A percentile compares a stretch with the other conserved stretches of the same genome.
These are phyloP conservation scores for Pinus taeda DNA, from an alignment of 75 land plant genomes.

Conservation along the genomic window DNA sequence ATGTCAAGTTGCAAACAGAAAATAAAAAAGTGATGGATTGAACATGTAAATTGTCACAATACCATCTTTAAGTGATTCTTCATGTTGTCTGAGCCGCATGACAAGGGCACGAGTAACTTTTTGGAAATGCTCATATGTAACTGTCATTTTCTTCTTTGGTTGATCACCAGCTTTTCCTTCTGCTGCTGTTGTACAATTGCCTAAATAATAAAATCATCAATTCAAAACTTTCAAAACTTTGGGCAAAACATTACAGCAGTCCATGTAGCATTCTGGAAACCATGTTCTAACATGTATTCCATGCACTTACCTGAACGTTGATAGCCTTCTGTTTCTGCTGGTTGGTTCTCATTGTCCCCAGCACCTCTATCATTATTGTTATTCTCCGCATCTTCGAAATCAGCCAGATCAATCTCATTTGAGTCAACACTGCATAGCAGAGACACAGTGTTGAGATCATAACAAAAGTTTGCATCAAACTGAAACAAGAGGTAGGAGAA, in stretches of 20 bases:
- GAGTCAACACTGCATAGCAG: conserved; percentile 85
- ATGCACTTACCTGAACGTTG: conserved; percentile 1
- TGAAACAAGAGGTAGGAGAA: neutral
- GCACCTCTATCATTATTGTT: conserved; percentile 23
- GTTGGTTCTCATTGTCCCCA: conserved; percentile 22
- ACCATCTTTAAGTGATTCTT: conserved; percentile 84
- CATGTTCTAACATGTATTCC: neutral
- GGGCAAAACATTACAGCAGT: neutral
- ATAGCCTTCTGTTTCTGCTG: conserved; percentile 4
- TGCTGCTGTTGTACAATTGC: neutral
- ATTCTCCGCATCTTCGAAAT: conserved; percentile 54
- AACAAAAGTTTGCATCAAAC: neutral
- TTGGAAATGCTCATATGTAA: conserved; percentile 90
- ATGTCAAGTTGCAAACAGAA: too few species aligned
- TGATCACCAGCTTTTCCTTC: conserved; percentile 20
- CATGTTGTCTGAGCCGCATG: conserved; percentile 89
- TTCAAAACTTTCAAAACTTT: neutral
- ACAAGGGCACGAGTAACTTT: conserved; percentile 91
- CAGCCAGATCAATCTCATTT: conserved; percentile 87
- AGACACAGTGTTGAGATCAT: neutral
- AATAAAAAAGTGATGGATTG: neutral
- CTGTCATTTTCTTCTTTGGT: conserved; percentile 66
- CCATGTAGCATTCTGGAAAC: neutral
- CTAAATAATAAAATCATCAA: neutral
- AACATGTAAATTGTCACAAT: conserved; percentile 7